These are phyloP conservation scores for Cyclanthera cordifolia DNA, from an alignment of 306 rosid genomes.

Conservation along the genomic window DNA sequence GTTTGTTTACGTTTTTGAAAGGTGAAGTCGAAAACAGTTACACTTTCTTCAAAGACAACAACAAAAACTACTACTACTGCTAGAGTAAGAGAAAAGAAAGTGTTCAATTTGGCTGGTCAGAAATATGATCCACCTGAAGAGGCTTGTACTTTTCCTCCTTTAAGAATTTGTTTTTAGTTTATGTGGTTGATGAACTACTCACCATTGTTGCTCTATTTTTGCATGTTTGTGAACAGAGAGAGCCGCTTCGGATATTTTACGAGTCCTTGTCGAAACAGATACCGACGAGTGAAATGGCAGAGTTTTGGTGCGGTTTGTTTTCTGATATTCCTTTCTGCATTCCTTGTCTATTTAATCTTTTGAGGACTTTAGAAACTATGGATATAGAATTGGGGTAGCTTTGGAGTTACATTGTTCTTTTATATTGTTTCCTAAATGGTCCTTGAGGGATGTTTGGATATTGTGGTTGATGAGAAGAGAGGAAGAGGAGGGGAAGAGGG, in stretches of 20 bases:
- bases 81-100: conserved; percentile 68
- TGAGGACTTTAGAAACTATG: not conserved
- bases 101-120: conserved; percentile 74
- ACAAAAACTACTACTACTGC: conserved; percentile 26
- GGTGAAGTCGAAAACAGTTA: conserved; percentile 43
- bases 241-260: conserved; percentile 73
- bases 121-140: conserved; percentile 85
- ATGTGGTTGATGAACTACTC: conserved; percentile 5
- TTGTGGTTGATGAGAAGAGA: too few species aligned
- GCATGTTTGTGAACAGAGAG: conserved; percentile 52
- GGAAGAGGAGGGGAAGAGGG: too few species aligned
- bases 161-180: conserved; percentile 10
- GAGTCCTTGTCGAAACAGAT: conserved; percentile 83
- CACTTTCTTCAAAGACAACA: conserved; percentile 31
- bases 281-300: conserved; percentile 87
- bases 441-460: too few species aligned
- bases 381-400: not conserved
- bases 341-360: not conserved
- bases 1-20: conserved; percentile 19
- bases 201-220: conserved; percentile 9
- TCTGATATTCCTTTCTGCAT: conserved; percentile 9
- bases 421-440: not conserved
- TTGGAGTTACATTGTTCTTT: not conserved
- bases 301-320: conserved; percentile 50
- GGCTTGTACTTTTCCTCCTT: conserved; percentile 35